Conservation (phyloP, 768 basidiomycete species). For the Mycena belliarum region DNA sequence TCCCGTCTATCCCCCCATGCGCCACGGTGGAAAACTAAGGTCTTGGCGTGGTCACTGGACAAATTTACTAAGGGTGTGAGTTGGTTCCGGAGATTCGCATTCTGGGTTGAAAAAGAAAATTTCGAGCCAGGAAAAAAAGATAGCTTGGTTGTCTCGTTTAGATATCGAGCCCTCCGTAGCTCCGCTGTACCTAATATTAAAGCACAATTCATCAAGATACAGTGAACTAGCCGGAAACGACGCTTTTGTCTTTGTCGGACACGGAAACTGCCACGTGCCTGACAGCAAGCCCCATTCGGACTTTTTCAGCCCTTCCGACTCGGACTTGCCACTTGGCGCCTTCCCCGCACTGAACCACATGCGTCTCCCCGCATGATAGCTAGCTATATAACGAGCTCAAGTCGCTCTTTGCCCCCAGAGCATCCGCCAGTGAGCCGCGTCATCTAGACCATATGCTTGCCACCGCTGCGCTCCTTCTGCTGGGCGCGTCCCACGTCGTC, state of each 20-base stretch:
- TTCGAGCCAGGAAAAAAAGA: too few relatives aligned
- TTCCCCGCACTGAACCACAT: neutral
- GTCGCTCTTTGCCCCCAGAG: neutral
- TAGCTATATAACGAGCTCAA: slow-evolving; percentile 1
- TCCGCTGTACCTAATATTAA: too few relatives aligned
- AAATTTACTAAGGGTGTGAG: too few relatives aligned
- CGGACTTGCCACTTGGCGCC: neutral
- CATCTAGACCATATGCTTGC: neutral
- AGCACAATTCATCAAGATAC: too few relatives aligned
- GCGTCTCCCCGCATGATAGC: slow-evolving; percentile 26
- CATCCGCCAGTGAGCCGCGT: neutral
- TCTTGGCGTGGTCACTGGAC: neutral
- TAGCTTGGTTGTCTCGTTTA: too few relatives aligned
- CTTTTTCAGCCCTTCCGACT: too few relatives aligned
- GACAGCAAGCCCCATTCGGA: neutral
- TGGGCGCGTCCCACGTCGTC: neutral
- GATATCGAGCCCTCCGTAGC: too few relatives aligned
- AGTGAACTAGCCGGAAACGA: too few relatives aligned
- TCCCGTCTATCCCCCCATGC: neutral
- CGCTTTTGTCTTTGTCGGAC: neutral
- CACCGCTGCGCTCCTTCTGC: neutral
- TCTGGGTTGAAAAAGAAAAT: too few relatives aligned
- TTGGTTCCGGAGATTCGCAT: too few relatives aligned
- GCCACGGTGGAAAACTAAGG: neutral
- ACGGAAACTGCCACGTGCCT: neutral